Evolutionary conservation across 2,329 filamentous ascomycete genomes (phyloP).

Genomic region (Aaosphaeria arxii): DNA sequence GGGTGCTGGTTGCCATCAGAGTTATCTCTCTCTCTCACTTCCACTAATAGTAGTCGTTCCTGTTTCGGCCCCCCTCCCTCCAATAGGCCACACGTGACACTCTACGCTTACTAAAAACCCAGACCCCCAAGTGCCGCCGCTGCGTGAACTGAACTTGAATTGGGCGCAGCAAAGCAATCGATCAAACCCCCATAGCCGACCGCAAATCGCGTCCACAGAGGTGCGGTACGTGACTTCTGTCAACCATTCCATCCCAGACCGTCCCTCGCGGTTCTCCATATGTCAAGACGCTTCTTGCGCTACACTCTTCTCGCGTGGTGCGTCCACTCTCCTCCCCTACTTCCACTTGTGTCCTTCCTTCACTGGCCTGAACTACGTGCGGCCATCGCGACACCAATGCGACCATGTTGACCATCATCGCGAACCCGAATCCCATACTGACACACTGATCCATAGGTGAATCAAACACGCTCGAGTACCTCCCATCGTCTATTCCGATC

Average conservation of each 20-base stretch:
- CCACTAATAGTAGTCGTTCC: too few species aligned
- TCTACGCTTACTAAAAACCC: too few species aligned
- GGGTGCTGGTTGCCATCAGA: too few species aligned
- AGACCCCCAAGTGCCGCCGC: too few species aligned
- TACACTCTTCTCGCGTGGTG: slow-evolving; percentile 12
- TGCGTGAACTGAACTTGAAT: too few species aligned
- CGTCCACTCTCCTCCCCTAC: slow-evolving; percentile 3
- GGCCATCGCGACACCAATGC: not conserved
- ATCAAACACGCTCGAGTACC: slow-evolving; percentile 23
- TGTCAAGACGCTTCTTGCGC: slow-evolving; percentile 22
- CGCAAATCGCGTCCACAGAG: slow-evolving; percentile 31
- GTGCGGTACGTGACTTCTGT: slow-evolving; percentile 32
- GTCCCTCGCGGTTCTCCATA: slow-evolving; percentile 19
- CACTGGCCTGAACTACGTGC: not conserved
- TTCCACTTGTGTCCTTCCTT: not conserved
- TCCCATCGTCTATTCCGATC: slow-evolving; percentile 1
- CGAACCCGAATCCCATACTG: slow-evolving; percentile 10
- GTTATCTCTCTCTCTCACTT: too few species aligned
- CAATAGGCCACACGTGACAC: too few species aligned
- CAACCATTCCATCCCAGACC: slow-evolving; percentile 21
- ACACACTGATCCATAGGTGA: slow-evolving; percentile 20
- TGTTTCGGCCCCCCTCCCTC: too few species aligned
- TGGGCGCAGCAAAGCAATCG: too few species aligned
- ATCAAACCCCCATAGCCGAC: slow-evolving; percentile 8
- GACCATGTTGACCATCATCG: slow-evolving; percentile 4